Base-by-base conservation (phyloP, 768 basidiomycete species). In the Fistulinella prunicolor region DNA sequence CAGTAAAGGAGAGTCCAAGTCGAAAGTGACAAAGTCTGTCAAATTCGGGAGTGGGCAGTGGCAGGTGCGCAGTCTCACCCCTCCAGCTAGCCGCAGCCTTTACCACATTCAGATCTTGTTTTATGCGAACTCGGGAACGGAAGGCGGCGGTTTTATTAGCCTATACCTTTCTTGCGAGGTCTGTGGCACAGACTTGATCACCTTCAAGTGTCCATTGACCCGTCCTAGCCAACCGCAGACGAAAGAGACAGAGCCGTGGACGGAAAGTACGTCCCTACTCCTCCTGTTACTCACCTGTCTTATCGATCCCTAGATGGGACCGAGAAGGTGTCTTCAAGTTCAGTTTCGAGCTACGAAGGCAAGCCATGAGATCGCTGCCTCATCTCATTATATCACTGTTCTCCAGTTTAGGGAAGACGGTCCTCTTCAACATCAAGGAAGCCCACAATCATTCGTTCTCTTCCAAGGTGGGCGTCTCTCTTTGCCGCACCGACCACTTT, bases 261-360 rank as follows among this genome's bases (percentile, higher is more conserved):
- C 38, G 82, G 83, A 58, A 83, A 78, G 86, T 74, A 55, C 37
- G 71, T 44, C 29, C 42, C 20, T 38, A n/a, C 32, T 19, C 8
- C 24, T 30, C 29, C 17, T 26, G 37, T 38, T 16, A n/a, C 10
- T 9, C 42, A 42, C 29, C 40, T 44, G 17, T 12, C 23, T 45
- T 29, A 3, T 8, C 26, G 5, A n/a, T n/a, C n/a, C n/a, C n/a
- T 49, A 91, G 86, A 70, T 94, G 90, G 90, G 67, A 78, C n/a
- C 79, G 91, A 14, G 86, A 90, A 48, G 90, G 90, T 1, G 69
- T 85, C n/a, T 93, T 81, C 70, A 89, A 83, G 59, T 94, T 93
- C 64, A 82, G 78, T 50, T 92, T 94, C 56, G 90, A 92, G 60
- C 71, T 93, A 55, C 79, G 81, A 60, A 86, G 80, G 88, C 83